Evolutionary conservation across 2,329 filamentous ascomycete genomes (phyloP).

Genomic region (Epichloe glyceriae): DNA sequence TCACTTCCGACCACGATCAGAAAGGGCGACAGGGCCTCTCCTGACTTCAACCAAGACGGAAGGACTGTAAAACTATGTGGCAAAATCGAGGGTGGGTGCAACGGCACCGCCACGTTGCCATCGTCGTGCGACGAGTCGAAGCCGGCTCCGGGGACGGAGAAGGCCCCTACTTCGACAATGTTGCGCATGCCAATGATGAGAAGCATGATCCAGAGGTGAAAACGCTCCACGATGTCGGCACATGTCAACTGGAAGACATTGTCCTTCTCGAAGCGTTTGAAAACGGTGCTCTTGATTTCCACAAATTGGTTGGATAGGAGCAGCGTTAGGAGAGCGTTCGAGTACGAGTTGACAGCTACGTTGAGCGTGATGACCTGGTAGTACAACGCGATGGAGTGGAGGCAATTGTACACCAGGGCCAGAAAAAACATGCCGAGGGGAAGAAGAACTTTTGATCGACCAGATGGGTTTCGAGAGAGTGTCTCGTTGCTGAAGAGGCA

Average conservation of each 20-base stretch:
- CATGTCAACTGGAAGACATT: constrained; percentile 94
- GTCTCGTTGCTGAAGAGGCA: constrained; percentile 91
- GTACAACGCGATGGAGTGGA: constrained; percentile 79
- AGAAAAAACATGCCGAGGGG: constrained; percentile 87
- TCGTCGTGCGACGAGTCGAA: constrained; percentile 33
- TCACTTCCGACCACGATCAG: constrained; percentile 89
- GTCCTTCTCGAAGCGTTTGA: constrained; percentile 98
- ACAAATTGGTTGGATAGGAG: constrained; percentile 97
- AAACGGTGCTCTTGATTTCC: constrained; percentile 95
- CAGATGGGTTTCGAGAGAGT: constrained; percentile 72
- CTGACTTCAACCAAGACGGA: constrained; percentile 62
- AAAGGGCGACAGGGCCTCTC: constrained; percentile 85
- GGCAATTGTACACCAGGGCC: constrained; percentile 73
- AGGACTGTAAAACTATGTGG: constrained; percentile 85
- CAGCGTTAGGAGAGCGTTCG: constrained; percentile 83
- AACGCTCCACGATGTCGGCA: constrained; percentile 90
- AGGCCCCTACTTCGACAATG: constrained; percentile 83
- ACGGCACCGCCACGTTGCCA: constrained; percentile 41
- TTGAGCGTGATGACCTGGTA: constrained; percentile 98
- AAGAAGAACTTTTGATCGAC: constrained; percentile 78
- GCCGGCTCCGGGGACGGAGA: constrained; percentile 49
- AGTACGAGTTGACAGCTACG: constrained; percentile 96
- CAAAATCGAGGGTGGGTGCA: constrained; percentile 61
- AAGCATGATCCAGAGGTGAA: constrained; percentile 95
- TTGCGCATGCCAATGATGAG: constrained; percentile 93